Base-by-base conservation (phyloP, 306 rosid species). In the Vigna radiata region DNA sequence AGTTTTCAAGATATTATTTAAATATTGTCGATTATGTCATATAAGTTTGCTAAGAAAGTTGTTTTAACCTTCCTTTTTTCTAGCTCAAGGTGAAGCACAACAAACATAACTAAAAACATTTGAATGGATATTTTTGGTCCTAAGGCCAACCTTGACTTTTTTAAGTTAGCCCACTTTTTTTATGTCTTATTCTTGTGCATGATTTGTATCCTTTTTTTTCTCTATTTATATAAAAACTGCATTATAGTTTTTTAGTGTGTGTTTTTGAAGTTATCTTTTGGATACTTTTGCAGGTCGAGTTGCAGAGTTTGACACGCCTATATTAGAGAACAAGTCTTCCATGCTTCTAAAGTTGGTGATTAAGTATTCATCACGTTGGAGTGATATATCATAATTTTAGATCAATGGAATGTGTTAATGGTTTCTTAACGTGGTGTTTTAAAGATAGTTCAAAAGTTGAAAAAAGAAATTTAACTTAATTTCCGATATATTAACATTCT, bases 331-430 rank as follows among this genome's bases (percentile, higher is more conserved):
- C 59, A 92, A 88, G 81, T 86, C 99, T 36, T 96, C 99, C 62
- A 92, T 96, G 97, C 91, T 92, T 87, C 85, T 96, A 11, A 96
- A 93, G 76, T 81, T 96, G 88, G 98, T 96, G 76, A 84, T 89
- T 2, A 97, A 96, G 82, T 96, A 96, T 84, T 92, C 98, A 56
- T 88, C 93, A 0, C 83, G 97, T 61, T 90, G 94, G 29, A 95
- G 87, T 66, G 97, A 92, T 79, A 87, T 86, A 6, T 90, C 95
- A 78, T 92, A 90, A 47, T 82, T 84, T 85, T 95, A 84, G 83
- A 70, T 58, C 53, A 44, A 77, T 86, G 85, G 75, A 73, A 76
- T 72, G 84, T 83, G 79, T 25, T 31, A 71, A 62, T 77, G 75
- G 59, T 74, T 44, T 75, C 68, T 64, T 48, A 19, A 80, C 33